Base-by-base conservation (phyloP, 1,284 basidiomycete species). In the Amylostereum areolatum region DNA sequence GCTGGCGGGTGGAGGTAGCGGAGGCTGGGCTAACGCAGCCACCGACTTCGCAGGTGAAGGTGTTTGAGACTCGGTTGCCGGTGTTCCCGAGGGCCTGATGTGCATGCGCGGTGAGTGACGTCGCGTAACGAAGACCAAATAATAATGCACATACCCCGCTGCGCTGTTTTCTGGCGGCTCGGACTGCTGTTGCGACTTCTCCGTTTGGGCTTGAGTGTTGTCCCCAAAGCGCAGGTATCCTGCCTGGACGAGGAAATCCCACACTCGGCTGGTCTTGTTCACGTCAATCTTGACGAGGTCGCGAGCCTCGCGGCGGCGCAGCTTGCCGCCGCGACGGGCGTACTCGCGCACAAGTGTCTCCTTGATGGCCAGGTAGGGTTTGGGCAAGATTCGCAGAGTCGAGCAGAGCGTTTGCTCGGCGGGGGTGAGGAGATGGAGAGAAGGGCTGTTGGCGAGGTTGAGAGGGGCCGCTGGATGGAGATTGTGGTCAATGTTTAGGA, bases 221-320 rank as follows among this genome's bases (percentile, higher is more conserved):
- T 29, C 41, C 8, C 41, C 41, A n/a, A 83, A 83, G 57, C 81
- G 82, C 55, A 89, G 69, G 64, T 83, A 86, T 7, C 86, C 86
- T 6, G 83, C 79, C 61, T 88, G 85, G 3, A 88, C 84, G 31
- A 94, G 72, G 62, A 92, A 92, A 62, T 94, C 91, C 87, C 91
- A 94, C 40, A 95, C 88, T 30, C 87, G 74, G 63, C 83, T 87
- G 4, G 89, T 92, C 69, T 95, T 94, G 67, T 92, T 92, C 52
- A 92, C 90, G 65, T 95, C 92, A 56, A 94, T 91, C 66, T 92
- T 92, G 62, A 94, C 84, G 55, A 94, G 74, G 64, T 92, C 89
- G 49, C 89, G 78, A 12, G 92, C 91, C 66, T 95, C 92, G 48
- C 91, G 76, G 24, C 89, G 77, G 45, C 89, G 84, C 29, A 96